Conservation (phyloP, 2,329 filamentous ascomycete genomes). For the Periconia digitata region DNA sequence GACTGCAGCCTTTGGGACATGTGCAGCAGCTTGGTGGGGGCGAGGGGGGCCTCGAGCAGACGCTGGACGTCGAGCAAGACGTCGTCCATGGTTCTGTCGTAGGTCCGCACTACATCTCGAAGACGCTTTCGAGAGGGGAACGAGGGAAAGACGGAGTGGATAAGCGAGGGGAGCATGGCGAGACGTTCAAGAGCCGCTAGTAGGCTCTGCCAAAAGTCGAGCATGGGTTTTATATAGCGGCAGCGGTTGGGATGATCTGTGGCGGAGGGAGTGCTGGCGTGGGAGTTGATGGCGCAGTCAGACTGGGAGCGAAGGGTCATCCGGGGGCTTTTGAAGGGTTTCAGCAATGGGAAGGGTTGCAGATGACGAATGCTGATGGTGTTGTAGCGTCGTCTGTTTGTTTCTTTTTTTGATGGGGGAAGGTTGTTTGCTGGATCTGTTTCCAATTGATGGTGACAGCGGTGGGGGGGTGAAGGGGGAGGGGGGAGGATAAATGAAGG, state of each 20-base stretch:
- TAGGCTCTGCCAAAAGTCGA: constrained; percentile 44
- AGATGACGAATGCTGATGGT: constrained; percentile 11
- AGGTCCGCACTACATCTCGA: constrained; percentile 42
- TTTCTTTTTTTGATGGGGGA: not conserved
- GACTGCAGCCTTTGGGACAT: constrained; percentile 50
- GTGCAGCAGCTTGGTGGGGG: constrained; percentile 43
- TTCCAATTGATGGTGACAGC: constrained; percentile 25
- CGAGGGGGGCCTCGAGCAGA: constrained; percentile 48
- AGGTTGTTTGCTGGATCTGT: constrained; percentile 8
- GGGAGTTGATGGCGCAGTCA: constrained; percentile 20
- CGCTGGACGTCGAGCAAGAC: constrained; percentile 47
- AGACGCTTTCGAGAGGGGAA: constrained; percentile 35
- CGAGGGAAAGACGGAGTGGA: constrained; percentile 41
- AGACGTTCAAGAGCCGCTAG: constrained; percentile 41
- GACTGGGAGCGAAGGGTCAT: constrained; percentile 28
- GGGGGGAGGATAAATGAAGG: constrained; percentile 13
- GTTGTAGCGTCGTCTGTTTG: not conserved
- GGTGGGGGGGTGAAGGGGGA: constrained; percentile 19
- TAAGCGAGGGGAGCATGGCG: constrained; percentile 44
- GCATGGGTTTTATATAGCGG: constrained; percentile 40
- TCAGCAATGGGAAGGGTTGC: constrained; percentile 31
- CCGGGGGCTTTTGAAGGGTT: constrained; percentile 41
- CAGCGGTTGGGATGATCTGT: constrained; percentile 18
- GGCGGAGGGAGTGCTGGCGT: constrained; percentile 17
- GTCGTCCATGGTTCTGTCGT: constrained; percentile 52